Percentiles rank a stretch among this genome's conserved stretches.
Evolutionary conservation across 2,329 filamentous ascomycete species (phyloP).

Genomic region (Ceratocystiopsis minuta): DNA sequence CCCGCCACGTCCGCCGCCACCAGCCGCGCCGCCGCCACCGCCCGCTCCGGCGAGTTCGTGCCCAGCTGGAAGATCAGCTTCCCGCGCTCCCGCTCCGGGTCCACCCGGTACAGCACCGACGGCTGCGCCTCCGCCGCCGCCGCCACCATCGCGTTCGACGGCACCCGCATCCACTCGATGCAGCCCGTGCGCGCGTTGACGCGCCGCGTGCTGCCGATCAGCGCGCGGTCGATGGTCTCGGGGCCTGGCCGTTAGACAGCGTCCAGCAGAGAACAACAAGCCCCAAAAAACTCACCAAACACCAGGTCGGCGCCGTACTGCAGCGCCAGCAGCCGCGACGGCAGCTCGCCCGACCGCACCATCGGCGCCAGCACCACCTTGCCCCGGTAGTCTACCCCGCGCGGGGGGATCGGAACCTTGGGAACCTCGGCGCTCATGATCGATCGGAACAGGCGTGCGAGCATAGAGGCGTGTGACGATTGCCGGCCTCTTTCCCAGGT

Average conservation of each 20-base stretch:
- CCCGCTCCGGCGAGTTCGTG: constrained; percentile 63
- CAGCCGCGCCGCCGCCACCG: constrained; percentile 67
- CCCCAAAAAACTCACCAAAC: constrained; percentile 46
- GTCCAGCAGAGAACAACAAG: not conserved
- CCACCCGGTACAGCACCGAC: constrained; percentile 68
- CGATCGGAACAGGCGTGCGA: constrained; percentile 20
- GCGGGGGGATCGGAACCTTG: constrained; percentile 65
- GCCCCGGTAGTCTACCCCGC: constrained; percentile 83
- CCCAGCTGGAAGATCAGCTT: constrained; percentile 84
- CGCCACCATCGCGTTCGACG: constrained; percentile 44
- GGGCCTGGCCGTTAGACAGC: constrained; percentile 40
- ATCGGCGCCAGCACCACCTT: constrained; percentile 93
- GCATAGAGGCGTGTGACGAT: constrained; percentile 7
- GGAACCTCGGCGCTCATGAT: constrained; percentile 42
- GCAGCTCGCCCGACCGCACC: constrained; percentile 93
- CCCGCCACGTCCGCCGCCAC: constrained; percentile 78
- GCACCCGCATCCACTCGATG: constrained; percentile 66
- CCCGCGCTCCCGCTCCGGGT: constrained; percentile 56
- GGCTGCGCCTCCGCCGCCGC: constrained; percentile 35
- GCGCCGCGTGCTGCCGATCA: constrained; percentile 70
- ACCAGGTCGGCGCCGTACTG: constrained; percentile 94
- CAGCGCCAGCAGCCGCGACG: constrained; percentile 70
- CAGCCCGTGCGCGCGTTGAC: constrained; percentile 60
- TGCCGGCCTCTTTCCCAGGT: no score
- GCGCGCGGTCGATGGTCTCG: constrained; percentile 79